Percentiles rank a stretch among this genome's conserved stretches.
These are phyloP conservation scores for Stagonosporopsis rhizophila DNA, from an alignment of 2,329 filamentous ascomycete species.

Conservation along the genomic window DNA sequence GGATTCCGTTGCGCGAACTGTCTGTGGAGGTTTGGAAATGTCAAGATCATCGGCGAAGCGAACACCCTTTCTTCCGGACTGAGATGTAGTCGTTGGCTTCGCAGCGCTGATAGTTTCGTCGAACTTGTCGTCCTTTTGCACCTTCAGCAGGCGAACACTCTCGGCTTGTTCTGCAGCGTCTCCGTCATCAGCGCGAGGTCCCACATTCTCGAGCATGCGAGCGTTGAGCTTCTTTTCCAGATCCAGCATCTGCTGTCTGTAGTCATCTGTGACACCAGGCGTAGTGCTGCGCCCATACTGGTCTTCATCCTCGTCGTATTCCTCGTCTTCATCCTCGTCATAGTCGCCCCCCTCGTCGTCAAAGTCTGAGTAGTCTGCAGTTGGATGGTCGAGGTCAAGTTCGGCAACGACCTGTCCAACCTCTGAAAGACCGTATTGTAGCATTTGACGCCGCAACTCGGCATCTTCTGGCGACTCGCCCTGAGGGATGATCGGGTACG, in stretches of 20 bases:
- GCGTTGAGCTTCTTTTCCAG: conserved; percentile 78
- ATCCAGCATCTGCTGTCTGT: conserved; percentile 82
- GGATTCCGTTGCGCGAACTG: conserved; percentile 22
- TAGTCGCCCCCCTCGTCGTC: conserved; percentile 51
- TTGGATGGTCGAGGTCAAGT: conserved; percentile 77
- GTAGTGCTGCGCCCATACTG: conserved; percentile 76
- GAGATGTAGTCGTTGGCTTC: conserved; percentile 8
- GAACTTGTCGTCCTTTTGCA: conserved; percentile 51
- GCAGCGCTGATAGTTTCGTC: conserved; percentile 28
- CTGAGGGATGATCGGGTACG: conserved; percentile 68
- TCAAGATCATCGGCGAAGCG: conserved; percentile 80
- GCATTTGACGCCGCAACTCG: conserved; percentile 82
- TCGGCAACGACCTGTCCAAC: conserved; percentile 93
- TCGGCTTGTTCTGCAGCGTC: conserved; percentile 57
- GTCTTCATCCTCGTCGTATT: conserved; percentile 79
- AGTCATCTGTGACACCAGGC: conserved; percentile 73
- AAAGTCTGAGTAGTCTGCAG: conserved; percentile 59
- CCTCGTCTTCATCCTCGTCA: conserved; percentile 65
- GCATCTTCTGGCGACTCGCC: conserved; percentile 84
- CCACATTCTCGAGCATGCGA: conserved; percentile 64
- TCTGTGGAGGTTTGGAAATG: conserved; percentile 61
- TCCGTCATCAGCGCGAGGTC: conserved; percentile 53
- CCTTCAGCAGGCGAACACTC: conserved; percentile 64
- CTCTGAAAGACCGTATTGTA: conserved; percentile 86
- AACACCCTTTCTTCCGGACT: conserved; percentile 68